Percentiles rank a stretch among this genome's conserved stretches.
These are phyloP conservation scores for Sporormia fimetaria DNA, from an alignment of 495 filamentous ascomycete genomes.

Conservation along the genomic window DNA sequence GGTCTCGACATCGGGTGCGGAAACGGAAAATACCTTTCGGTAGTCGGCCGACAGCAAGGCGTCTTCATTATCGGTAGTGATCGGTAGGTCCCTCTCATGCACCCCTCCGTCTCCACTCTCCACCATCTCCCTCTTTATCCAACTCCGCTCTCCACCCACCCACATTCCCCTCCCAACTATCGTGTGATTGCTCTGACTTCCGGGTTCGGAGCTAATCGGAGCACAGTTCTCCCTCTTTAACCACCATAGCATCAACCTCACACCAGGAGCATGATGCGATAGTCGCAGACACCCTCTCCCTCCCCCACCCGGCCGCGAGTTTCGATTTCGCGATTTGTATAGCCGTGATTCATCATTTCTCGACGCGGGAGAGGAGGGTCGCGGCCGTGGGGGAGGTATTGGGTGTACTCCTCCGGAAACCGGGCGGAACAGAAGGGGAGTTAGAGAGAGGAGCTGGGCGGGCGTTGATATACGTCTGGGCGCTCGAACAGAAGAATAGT, in stretches of 20 bases:
- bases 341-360: constrained; percentile 90
- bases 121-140: neutral
- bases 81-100: constrained; percentile 42
- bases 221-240: constrained; percentile 56
- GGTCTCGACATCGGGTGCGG: constrained; percentile 90
- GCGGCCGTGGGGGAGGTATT: constrained; percentile 64
- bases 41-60: constrained; percentile 57
- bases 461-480: constrained; percentile 89
- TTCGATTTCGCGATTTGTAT: constrained; percentile 96
- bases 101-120: too few relatives aligned
- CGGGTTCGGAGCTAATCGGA: neutral
- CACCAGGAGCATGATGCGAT: too few relatives aligned
- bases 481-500: constrained; percentile 80
- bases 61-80: constrained; percentile 82
- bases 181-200: neutral
- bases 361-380: constrained; percentile 62
- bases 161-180: too few relatives aligned
- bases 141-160: neutral
- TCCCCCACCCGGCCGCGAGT: constrained; percentile 52
- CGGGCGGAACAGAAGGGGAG: constrained; percentile 25
- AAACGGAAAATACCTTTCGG: constrained; percentile 87
- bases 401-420: constrained; percentile 40
- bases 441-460: constrained; percentile 39
- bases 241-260: constrained; percentile 57
- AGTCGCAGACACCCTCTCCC: constrained; percentile 59